Evolutionary conservation across 257 asterid species (phyloP).

Genomic region (Hygrophila difformis): DNA sequence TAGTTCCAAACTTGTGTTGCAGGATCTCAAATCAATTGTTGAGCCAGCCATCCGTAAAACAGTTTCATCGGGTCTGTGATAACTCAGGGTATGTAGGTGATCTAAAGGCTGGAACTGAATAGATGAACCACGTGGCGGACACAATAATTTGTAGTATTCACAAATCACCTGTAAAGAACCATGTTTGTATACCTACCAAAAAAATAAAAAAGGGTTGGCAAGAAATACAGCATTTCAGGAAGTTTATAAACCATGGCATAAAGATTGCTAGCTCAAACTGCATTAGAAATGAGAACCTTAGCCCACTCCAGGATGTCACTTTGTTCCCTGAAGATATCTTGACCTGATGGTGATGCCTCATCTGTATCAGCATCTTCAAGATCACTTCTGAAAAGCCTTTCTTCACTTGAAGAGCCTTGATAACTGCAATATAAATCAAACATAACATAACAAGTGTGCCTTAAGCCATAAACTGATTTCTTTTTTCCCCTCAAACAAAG

Average conservation of each 20-base stretch:
- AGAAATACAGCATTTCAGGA: constrained; percentile 14
- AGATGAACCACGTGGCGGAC: constrained; percentile 77
- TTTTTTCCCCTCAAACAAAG: not conserved
- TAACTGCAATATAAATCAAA: constrained; percentile 58
- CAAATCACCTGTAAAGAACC: constrained; percentile 88
- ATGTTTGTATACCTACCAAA: constrained; percentile 68
- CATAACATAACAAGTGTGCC: too few species aligned
- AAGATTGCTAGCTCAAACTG: not conserved
- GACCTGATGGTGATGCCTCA: constrained; percentile 94
- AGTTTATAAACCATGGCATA: constrained; percentile 11
- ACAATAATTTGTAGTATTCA: constrained; percentile 58
- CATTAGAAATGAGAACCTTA: constrained; percentile 44
- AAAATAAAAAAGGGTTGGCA: constrained; percentile 6
- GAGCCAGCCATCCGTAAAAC: constrained; percentile 70
- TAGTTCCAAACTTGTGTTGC: constrained; percentile 77
- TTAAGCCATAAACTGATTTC: too few species aligned
- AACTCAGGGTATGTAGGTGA: constrained; percentile 85
- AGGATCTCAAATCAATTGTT: constrained; percentile 70
- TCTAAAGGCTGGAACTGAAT: constrained; percentile 84
- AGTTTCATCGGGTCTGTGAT: constrained; percentile 73
- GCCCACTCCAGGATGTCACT: constrained; percentile 93
- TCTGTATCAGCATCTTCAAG: constrained; percentile 64
- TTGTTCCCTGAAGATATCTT: constrained; percentile 67
- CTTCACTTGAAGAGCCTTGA: constrained; percentile 84
- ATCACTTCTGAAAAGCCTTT: constrained; percentile 67